Conservation (phyloP, 1,284 basidiomycete species). For the Boletellus deceptivus region DNA sequence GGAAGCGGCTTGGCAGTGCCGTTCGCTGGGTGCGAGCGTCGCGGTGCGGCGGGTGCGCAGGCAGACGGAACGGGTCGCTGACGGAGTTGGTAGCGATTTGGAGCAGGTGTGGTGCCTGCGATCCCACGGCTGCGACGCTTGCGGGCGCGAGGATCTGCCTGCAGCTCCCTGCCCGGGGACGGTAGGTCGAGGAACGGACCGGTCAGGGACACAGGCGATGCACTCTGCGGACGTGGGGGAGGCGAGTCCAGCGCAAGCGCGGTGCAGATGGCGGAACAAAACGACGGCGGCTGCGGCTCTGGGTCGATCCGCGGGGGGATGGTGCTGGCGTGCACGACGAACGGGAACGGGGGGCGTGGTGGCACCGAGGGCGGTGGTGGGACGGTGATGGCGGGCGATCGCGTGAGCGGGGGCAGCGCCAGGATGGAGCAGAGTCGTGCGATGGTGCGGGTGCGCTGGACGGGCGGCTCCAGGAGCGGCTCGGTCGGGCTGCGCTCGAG, state of each 20-base stretch:
- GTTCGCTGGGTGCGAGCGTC: slow-evolving; percentile 9
- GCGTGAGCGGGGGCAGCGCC: slow-evolving; percentile 5
- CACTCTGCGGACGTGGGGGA: slow-evolving; percentile 1
- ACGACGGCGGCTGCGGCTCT: slow-evolving; percentile 29
- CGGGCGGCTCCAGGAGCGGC: slow-evolving; percentile 36
- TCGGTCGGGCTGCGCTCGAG: slow-evolving; percentile 52
- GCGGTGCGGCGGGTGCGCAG: slow-evolving; percentile 15
- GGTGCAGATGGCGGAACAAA: slow-evolving; percentile 37
- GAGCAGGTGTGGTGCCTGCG: slow-evolving; percentile 9
- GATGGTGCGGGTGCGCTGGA: slow-evolving; percentile 16
- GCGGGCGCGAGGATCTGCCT: slow-evolving; percentile 5
- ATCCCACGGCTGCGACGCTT: slow-evolving; percentile 13
- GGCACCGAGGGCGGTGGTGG: slow-evolving; percentile 29
- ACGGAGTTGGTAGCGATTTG: slow-evolving; percentile 31
- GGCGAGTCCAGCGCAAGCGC: slow-evolving; percentile 34
- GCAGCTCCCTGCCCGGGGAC: slow-evolving; percentile 7
- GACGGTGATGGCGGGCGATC: slow-evolving; percentile 9
- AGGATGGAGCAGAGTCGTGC: slow-evolving; percentile 18
- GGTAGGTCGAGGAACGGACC: background rate
- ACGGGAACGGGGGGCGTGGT: slow-evolving; percentile 44
- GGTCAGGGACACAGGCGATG: slow-evolving; percentile 9
- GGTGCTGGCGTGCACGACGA: slow-evolving; percentile 42
- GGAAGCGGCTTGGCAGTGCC: slow-evolving; percentile 12
- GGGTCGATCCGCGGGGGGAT: slow-evolving; percentile 42
- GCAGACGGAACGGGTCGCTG: slow-evolving; percentile 25